Conservation (phyloP, 179 eudicot species). For the Nepenthes alata region DNA sequence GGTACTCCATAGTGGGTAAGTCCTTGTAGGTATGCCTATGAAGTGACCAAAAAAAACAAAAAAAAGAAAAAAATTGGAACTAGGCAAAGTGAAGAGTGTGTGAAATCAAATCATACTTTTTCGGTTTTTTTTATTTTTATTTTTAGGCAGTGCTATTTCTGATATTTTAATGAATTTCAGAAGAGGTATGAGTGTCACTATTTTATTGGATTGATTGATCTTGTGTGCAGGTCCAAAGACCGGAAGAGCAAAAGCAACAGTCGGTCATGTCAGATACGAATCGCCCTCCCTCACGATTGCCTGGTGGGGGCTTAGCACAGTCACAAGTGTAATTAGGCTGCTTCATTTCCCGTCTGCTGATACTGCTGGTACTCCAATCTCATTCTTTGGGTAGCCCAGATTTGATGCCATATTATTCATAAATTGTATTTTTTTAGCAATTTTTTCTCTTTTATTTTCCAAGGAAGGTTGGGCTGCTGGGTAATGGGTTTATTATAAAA, state of each 20-base stretch:
- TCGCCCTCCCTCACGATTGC: constrained; percentile 34
- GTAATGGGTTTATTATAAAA: constrained; percentile 20
- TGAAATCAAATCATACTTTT: no score
- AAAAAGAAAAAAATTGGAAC: background rate
- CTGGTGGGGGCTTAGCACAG: constrained; percentile 46
- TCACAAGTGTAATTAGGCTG: constrained; percentile 32
- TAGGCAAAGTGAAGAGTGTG: no score
- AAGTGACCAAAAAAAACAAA: background rate
- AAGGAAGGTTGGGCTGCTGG: constrained; percentile 16
- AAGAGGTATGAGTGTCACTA: background rate
- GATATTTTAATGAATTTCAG: background rate
- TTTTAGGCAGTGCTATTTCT: background rate
- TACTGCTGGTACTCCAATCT: constrained; percentile 15
- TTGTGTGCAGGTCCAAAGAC: constrained; percentile 41
- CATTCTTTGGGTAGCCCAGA: constrained; percentile 12
- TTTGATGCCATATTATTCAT: constrained; percentile 29
- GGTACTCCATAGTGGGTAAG: background rate
- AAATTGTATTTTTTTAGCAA: constrained; percentile 44
- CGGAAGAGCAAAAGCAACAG: constrained; percentile 35
- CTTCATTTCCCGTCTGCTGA: background rate
- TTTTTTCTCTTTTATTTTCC: constrained; percentile 15
- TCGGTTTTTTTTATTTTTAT: no score
- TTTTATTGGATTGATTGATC: background rate
- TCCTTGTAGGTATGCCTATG: no score
- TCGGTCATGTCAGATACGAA: constrained; percentile 24